Evolutionary conservation across 2,329 filamentous ascomycete species (phyloP), one percentile per base, ranked within the genome.

Genomic region (Penicillium italicum): DNA sequence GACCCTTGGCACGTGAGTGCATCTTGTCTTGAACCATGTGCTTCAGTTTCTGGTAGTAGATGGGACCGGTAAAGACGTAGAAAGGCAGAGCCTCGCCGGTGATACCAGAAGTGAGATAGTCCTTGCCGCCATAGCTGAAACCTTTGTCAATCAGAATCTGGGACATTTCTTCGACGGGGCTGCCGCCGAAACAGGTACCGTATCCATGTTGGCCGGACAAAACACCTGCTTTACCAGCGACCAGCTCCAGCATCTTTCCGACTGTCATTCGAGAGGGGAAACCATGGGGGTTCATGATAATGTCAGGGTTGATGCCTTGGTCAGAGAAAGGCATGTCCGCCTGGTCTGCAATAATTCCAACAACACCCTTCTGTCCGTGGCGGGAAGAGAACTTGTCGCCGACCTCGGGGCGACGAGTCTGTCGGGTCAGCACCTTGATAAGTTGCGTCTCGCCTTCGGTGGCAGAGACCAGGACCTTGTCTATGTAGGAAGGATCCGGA

Each of bases 1-100:
- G 95, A 0, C 95, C 95, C 14, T 91, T 87, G 2, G 93, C 87
- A 59, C 94, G 90, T 31, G 90, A 93, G 77, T 99, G 94, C 94
- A 99, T 97, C 79, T 99, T 99, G 73, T 99, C 94, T 74, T 97
- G 92, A 4, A 99, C 94, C 94, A 99, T 99, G 82, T 99, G 94
- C 83, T 99, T 99, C 62, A 99, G 85, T 64, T 96, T 96, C 79
- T 99, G 94, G 79, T 99, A 99, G 80, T 96, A 99, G 75, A 99
- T 99, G 11, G 94, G 94, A 0, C 94, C 94, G 72, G 96, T 96
- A 81, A 97, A 99, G 70, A 99, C 91, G 76, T 97, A 97, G 12
- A 92, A 92, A 61, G 96, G 91, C 6, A 97, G 81, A 0, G 90
- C 85, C 76, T 99, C 94, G 66, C 94, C 95, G 0, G 94, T 97